Evolutionary conservation across 73 alveolate genomes (phyloP), one percentile per base, ranked within the genome.

Genomic region (Paramecium tetraurelia): DNA sequence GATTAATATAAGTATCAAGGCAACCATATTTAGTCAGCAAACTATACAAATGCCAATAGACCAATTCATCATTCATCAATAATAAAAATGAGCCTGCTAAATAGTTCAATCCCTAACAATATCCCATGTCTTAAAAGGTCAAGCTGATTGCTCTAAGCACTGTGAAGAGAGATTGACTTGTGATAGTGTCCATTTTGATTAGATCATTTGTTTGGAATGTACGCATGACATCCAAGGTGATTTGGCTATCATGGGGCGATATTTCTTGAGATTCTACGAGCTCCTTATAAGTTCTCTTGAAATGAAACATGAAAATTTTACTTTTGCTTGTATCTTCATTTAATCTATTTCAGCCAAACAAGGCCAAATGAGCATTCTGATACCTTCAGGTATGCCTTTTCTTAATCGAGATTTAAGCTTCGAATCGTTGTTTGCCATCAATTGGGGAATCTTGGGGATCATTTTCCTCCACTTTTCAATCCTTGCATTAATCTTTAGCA

Each of bases 61-160:
- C 86, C 10, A 59, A 58, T 72, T 89, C 94, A n/a, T 89, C 90
- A 50, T 71, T 89, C 80, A 70, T 89, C 36, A 70, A 43, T 18
- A 89, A 27, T 59, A 89, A 46, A 70, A 89, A 89, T 22, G 94
- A 77, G 11, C 89, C 94, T 14, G 92, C 92, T 2, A 89, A 38
- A 50, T 70, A 89, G 50, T 89, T 89, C 12, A 89, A 44, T 44
- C 94, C 94, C 50, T 89, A 35, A 58, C 94, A 89, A 89, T 89
- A 89, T n/a, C 94, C 94, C 94, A 89, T 89, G 31, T 89, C 94
- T 89, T 89, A 41, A 72, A 70, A 83, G 11, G 94, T 71, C 12
- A 89, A 20, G 40, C 92, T 70, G 63, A 89, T 83, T 8, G 94
- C 94, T 46, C 87, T 89, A 14, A 89, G 50, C 2, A 89, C 90